These are phyloP conservation scores for Austropuccinia psidii DNA, from an alignment of 1,284 basidiomycete species.

Conservation along the genomic window DNA sequence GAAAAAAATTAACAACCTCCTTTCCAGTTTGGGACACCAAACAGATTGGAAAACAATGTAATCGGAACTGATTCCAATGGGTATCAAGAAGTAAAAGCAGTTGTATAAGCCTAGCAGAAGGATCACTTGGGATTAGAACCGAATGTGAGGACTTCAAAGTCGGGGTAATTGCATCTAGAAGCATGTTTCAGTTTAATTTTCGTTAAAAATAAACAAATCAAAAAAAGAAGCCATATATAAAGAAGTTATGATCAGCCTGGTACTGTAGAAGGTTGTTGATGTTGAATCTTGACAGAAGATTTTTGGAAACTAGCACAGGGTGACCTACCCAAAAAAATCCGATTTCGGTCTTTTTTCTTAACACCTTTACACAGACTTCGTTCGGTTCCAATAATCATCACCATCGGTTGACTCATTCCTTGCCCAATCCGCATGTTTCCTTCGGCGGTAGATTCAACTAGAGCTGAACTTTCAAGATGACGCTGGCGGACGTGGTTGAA, in stretches of 20 bases:
- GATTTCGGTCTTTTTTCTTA: constrained; percentile 82
- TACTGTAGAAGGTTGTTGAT: too few species aligned
- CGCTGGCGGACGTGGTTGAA: constrained; percentile 96
- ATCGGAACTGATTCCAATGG: constrained; percentile 77
- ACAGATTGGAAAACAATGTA: constrained; percentile 67
- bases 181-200: too few species aligned
- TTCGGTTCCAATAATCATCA: constrained; percentile 89
- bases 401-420: constrained; percentile 74
- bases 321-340: constrained; percentile 67
- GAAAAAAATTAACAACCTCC: constrained; percentile 87
- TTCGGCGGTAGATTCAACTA: constrained; percentile 59
- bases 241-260: too few species aligned
- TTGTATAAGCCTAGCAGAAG: constrained; percentile 86
- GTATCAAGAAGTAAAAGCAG: constrained; percentile 90
- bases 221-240: too few species aligned
- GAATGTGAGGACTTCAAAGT: constrained; percentile 69
- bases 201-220: too few species aligned
- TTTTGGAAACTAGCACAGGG: too few species aligned
- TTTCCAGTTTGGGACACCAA: constrained; percentile 79
- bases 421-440: constrained; percentile 63
- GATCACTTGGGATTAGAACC: constrained; percentile 76
- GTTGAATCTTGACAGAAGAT: too few species aligned
- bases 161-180: constrained; percentile 76
- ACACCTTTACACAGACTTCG: constrained; percentile 71
- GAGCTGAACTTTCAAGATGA: constrained; percentile 88